Evolutionary conservation across 306 rosid genomes (phyloP).

Genomic region (Gastrolobium villosum): DNA sequence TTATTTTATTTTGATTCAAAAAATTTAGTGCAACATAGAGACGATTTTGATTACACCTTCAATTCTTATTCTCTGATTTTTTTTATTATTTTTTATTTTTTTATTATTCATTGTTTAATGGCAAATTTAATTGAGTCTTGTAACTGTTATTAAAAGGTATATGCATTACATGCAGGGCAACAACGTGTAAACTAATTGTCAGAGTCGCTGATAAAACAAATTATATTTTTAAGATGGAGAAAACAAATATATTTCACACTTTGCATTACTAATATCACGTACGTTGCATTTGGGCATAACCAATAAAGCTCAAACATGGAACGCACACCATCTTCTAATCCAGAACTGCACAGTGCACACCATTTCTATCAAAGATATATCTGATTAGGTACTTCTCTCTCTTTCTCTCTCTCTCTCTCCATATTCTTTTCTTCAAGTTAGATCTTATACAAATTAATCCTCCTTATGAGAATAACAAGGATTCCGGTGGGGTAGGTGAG

Average conservation of each 20-base stretch:
- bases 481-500: background rate
- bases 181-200: background rate
- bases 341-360: background rate
- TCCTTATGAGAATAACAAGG: background rate
- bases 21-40: background rate
- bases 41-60: background rate
- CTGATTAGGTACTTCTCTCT: conserved; percentile 16
- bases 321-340: background rate
- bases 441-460: background rate
- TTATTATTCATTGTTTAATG: background rate
- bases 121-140: background rate
- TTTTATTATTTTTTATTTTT: background rate
- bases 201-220: background rate
- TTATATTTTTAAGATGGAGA: background rate
- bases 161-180: conserved; percentile 20
- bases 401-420: background rate
- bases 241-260: background rate
- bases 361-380: background rate
- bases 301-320: background rate
- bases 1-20: background rate
- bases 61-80: background rate
- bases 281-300: background rate
- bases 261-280: background rate
- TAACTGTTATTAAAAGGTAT: conserved; percentile 2
- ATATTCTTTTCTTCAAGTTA: background rate